Conservation (phyloP, 352 stramenopile genomes). For the Globisporangium camurandrum region DNA sequence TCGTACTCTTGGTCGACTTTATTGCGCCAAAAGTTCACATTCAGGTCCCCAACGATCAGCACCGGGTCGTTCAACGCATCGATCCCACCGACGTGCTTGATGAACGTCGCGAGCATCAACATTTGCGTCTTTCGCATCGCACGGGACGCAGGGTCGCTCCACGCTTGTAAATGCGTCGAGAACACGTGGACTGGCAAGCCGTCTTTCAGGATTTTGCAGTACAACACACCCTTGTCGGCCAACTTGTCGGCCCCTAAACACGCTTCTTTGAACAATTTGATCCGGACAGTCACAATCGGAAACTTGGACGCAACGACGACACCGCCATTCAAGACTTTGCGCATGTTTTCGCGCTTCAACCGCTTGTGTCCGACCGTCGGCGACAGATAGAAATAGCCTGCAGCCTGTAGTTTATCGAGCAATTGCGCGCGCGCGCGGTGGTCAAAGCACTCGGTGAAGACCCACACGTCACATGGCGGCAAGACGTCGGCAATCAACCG, state of each 20-base stretch:
- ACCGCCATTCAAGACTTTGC: conserved; percentile 66
- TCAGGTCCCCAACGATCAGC: conserved; percentile 59
- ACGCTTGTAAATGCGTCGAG: conserved; percentile 67
- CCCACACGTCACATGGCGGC: conserved; percentile 59
- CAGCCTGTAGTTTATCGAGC: conserved; percentile 50
- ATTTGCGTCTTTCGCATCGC: conserved; percentile 59
- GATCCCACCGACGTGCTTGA: conserved; percentile 40
- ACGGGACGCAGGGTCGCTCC: conserved; percentile 54
- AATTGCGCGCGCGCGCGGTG: conserved; percentile 56
- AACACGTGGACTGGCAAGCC: conserved; percentile 68
- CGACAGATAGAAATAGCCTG: conserved; percentile 66
- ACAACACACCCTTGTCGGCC: conserved; percentile 71
- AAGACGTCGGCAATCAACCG: conserved; percentile 61
- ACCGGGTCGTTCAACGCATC: conserved; percentile 51
- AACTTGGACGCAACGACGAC: conserved; percentile 67
- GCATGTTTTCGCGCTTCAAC: conserved; percentile 50
- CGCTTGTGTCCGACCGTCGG: conserved; percentile 67
- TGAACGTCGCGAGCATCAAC: conserved; percentile 50
- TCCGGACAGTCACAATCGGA: conserved; percentile 60
- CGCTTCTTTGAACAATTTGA: conserved; percentile 64
- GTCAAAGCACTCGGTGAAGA: conserved; percentile 79
- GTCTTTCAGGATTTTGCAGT: conserved; percentile 77
- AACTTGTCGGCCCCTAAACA: conserved; percentile 57
- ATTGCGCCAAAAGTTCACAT: conserved; percentile 76
- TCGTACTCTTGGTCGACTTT: conserved; percentile 68